A percentile compares a stretch with the other conserved stretches of the same genome.
Conservation (phyloP, 768 basidiomycete genomes). For the Mycena olivaceomarginata region DNA sequence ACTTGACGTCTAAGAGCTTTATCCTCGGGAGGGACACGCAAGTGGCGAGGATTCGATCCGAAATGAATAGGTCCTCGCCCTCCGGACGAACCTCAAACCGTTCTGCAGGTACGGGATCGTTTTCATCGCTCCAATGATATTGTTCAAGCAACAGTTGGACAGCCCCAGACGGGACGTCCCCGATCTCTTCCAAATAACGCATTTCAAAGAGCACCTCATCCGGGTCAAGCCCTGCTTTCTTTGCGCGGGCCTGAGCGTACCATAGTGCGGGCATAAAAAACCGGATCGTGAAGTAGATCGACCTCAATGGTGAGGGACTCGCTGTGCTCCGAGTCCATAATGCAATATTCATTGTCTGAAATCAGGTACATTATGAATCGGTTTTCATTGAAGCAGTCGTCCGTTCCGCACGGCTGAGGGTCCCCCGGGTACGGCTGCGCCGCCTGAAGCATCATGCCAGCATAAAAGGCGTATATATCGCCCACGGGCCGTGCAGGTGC, state of each 20-base stretch:
- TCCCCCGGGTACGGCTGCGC: conserved; percentile 8
- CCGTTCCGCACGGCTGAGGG: background rate
- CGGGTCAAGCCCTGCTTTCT: background rate
- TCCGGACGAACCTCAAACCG: background rate
- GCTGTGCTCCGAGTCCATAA: background rate
- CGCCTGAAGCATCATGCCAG: background rate
- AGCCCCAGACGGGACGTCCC: background rate
- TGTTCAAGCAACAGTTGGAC: background rate
- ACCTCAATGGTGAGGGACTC: background rate
- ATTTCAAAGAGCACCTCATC: background rate
- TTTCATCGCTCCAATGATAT: background rate
- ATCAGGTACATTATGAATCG: background rate
- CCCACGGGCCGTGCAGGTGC: background rate
- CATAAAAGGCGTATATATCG: background rate
- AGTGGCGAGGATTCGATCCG: background rate
- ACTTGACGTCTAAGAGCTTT: too few relatives aligned
- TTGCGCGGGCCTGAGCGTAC: background rate
- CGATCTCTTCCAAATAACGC: background rate
- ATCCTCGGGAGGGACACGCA: background rate
- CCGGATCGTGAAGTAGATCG: background rate
- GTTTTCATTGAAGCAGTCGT: background rate
- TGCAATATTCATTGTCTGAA: background rate
- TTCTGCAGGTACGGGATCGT: background rate
- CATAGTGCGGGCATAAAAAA: background rate
- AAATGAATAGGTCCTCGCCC: background rate